Conservation (phyloP, 495 filamentous ascomycete genomes). For the Achaetomiella virescens region DNA sequence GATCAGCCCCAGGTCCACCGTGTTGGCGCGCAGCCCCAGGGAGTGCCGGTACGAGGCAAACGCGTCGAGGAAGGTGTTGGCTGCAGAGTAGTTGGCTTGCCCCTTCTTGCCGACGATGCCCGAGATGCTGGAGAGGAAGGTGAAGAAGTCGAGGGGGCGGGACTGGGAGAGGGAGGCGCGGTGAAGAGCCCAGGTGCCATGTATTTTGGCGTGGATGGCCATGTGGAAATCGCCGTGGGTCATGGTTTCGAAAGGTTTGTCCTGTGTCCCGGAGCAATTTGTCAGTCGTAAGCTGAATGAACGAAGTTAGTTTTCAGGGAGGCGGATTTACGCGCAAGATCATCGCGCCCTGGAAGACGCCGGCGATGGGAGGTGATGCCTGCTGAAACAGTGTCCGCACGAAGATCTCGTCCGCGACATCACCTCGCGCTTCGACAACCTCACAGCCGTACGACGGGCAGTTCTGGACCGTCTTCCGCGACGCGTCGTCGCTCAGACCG, state of each 20-base stretch:
- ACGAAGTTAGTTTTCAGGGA: too few species aligned
- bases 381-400: conserved; percentile 1
- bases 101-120: background rate
- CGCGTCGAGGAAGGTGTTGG: background rate
- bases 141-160: background rate
- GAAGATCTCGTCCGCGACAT: conserved; percentile 24
- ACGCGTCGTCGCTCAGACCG: conserved; percentile 20
- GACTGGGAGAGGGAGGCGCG: conserved; percentile 23
- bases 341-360: conserved; percentile 46
- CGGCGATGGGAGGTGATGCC: conserved; percentile 32
- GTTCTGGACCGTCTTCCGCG: background rate
- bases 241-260: conserved; percentile 33
- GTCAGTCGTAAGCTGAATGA: background rate
- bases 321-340: conserved; percentile 26
- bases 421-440: conserved; percentile 24
- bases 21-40: conserved; percentile 17
- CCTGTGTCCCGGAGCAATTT: background rate
- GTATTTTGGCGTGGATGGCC: conserved; percentile 40
- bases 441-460: conserved; percentile 18
- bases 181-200: conserved; percentile 37
- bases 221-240: conserved; percentile 25
- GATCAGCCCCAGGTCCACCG: conserved; percentile 24
- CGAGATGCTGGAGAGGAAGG: background rate
- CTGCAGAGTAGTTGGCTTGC: background rate
- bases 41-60: conserved; percentile 5